These are phyloP conservation scores for Vitis rotundifolia DNA, from an alignment of 164 flowering plant species.

Conservation along the genomic window DNA sequence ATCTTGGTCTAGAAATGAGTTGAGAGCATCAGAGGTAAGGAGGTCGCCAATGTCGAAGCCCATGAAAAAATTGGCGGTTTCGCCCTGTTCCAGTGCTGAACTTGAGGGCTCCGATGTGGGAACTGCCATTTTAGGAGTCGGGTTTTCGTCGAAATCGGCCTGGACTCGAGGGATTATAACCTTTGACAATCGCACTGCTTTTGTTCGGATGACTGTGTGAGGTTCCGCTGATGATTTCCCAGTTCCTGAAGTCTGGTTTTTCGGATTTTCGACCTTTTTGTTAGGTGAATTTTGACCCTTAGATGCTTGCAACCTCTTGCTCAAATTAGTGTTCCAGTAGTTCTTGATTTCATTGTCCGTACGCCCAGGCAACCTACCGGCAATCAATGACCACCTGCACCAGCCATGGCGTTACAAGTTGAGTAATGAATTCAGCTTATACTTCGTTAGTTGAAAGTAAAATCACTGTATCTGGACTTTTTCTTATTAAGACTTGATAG, in stretches of 20 bases:
- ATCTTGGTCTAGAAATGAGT: background rate
- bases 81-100: too few species aligned
- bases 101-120: too few species aligned
- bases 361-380: slow-evolving; percentile 17
- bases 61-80: slow-evolving; percentile 2
- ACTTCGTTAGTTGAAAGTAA: too few species aligned
- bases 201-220: slow-evolving; percentile 14
- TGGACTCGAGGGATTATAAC: background rate
- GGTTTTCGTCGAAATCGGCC: background rate
- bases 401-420: too few species aligned
- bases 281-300: too few species aligned
- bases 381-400: slow-evolving; percentile 25
- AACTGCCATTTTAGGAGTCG: background rate
- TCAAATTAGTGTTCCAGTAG: slow-evolving; percentile 17
- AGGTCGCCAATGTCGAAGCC: slow-evolving; percentile 15
- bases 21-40: slow-evolving; percentile 1
- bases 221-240: background rate
- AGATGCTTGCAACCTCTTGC: slow-evolving; percentile 4
- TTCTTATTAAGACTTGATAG: too few species aligned
- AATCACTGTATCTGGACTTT: too few species aligned
- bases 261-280: background rate
- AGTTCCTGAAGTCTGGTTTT: background rate
- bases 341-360: slow-evolving; percentile 16
- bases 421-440: too few species aligned
- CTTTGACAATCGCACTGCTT: slow-evolving; percentile 13